phyloP scores from a whole-genome alignment of 2,329 filamentous ascomycete species.

The Aspergillus fijiensis region DNA sequence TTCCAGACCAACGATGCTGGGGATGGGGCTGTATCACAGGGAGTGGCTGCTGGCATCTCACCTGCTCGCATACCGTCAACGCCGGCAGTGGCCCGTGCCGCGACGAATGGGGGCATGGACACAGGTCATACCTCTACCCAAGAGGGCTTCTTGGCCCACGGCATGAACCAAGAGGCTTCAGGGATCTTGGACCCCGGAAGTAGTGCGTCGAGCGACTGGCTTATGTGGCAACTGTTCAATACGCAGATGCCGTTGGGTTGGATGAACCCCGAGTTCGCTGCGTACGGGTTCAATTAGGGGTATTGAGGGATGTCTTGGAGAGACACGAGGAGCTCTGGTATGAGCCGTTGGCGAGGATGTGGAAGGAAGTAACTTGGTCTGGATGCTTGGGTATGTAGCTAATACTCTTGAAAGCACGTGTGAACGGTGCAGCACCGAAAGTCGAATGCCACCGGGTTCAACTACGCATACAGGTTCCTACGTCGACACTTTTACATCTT shows the following conservation, averaged over 20 bases:
- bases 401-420: too few relatives aligned
- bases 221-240: conserved; percentile 26
- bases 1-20: background rate
- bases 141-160: background rate
- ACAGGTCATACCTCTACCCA: background rate
- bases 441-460: too few relatives aligned
- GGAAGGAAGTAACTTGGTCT: too few relatives aligned
- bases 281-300: background rate
- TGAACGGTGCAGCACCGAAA: too few relatives aligned
- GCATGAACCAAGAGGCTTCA: background rate
- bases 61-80: background rate
- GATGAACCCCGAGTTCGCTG: background rate
- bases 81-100: background rate
- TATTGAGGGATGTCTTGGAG: too few relatives aligned
- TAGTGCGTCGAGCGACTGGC: conserved; percentile 14
- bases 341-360: too few relatives aligned
- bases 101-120: background rate
- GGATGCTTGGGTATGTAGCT: too few relatives aligned
- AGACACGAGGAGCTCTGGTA: too few relatives aligned
- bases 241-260: conserved; percentile 23
- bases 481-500: too few relatives aligned
- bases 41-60: background rate
- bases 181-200: background rate
- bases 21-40: background rate
- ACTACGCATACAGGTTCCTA: too few relatives aligned